Evolutionary conservation across 2,329 filamentous ascomycete species (phyloP).

Genomic region (Metarhizium album): DNA sequence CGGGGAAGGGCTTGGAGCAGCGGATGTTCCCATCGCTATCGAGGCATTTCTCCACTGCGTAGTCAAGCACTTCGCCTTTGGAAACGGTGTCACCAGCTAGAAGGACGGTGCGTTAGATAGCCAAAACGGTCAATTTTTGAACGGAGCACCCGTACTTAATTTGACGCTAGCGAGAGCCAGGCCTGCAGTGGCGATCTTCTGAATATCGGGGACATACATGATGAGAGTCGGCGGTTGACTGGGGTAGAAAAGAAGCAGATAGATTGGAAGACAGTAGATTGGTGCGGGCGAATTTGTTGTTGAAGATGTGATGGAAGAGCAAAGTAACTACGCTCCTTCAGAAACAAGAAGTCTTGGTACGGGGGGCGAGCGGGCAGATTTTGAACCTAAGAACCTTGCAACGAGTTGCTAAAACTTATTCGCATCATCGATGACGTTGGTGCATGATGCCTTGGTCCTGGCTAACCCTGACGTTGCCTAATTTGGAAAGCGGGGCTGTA

Average conservation of each 20-base stretch:
- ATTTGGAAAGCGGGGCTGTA: background rate
- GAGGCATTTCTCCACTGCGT: constrained; percentile 29
- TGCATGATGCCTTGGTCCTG: background rate
- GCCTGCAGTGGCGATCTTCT: constrained; percentile 10
- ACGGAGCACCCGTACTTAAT: constrained; percentile 3
- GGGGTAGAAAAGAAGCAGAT: background rate
- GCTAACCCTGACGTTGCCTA: background rate
- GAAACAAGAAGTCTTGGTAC: constrained; percentile 1
- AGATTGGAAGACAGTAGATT: too few species aligned
- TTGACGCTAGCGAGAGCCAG: constrained; percentile 9
- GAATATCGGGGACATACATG: constrained; percentile 12
- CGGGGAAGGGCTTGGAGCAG: constrained; percentile 30
- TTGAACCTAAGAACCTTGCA: background rate
- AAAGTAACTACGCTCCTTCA: background rate
- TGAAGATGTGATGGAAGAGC: background rate
- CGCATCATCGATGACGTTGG: background rate
- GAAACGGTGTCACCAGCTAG: constrained; percentile 11
- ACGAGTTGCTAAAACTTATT: background rate
- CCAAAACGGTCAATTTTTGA: background rate
- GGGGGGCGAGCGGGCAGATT: background rate
- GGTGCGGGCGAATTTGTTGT: background rate
- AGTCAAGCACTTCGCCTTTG: constrained; percentile 29
- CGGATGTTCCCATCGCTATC: constrained; percentile 27
- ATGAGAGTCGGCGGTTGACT: background rate
- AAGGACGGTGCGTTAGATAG: background rate